These are phyloP conservation scores for Paramecium tetraurelia DNA, from an alignment of 73 alveolate species.

Conservation along the genomic window DNA sequence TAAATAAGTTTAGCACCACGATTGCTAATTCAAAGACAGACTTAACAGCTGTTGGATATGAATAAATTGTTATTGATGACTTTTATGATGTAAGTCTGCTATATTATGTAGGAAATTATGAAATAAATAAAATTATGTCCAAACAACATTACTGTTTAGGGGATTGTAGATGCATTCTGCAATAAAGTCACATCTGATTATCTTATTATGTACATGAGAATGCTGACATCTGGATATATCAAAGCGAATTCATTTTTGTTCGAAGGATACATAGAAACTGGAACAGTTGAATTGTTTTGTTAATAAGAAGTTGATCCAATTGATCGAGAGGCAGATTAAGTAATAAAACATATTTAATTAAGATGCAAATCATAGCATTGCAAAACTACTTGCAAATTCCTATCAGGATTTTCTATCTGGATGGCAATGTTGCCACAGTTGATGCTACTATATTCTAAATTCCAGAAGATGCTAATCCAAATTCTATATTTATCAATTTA, in stretches of 20 bases:
- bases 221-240: slow-evolving; percentile 76
- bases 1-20: slow-evolving; percentile 17
- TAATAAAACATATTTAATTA: background rate
- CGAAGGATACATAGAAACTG: slow-evolving; percentile 79
- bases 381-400: slow-evolving; percentile 52
- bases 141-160: slow-evolving; percentile 26
- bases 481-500: slow-evolving; percentile 54
- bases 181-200: slow-evolving; percentile 68
- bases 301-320: slow-evolving; percentile 72
- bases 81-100: slow-evolving; percentile 69
- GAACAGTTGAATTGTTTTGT: slow-evolving; percentile 60
- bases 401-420: slow-evolving; percentile 58
- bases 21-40: slow-evolving; percentile 67
- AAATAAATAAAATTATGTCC: slow-evolving; percentile 29
- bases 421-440: slow-evolving; percentile 36
- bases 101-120: background rate
- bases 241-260: slow-evolving; percentile 73
- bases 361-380: slow-evolving; percentile 66
- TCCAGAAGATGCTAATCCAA: slow-evolving; percentile 64
- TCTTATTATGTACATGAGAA: slow-evolving; percentile 77
- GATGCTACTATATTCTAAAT: slow-evolving; percentile 47
- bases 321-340: slow-evolving; percentile 69
- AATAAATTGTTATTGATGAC: slow-evolving; percentile 78
- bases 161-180: slow-evolving; percentile 61
- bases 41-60: slow-evolving; percentile 77